phyloP scores from a whole-genome alignment of 192 early-diverging fungal genomes.

The Umbelopsis sp. region DNA sequence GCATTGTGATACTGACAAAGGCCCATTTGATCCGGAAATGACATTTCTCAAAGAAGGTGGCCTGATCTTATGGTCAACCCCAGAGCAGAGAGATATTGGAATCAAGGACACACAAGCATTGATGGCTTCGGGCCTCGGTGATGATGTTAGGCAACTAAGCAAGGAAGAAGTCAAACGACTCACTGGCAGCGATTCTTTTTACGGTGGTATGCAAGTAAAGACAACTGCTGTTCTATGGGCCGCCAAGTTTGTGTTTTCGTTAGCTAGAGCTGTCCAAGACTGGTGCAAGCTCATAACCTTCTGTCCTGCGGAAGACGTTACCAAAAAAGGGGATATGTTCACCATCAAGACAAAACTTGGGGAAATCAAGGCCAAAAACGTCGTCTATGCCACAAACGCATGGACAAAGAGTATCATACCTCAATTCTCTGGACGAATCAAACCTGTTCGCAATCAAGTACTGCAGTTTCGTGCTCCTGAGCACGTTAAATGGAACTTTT shows the following conservation, averaged over 20 bases:
- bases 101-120: background rate
- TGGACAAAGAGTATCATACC: conserved; percentile 23
- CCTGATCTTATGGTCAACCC: conserved; percentile 10
- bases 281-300: conserved; percentile 4
- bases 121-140: background rate
- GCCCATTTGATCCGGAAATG: conserved; percentile 27
- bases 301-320: background rate
- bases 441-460: conserved; percentile 33
- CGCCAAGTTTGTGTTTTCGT: conserved; percentile 24
- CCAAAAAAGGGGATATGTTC: background rate
- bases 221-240: conserved; percentile 26
- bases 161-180: conserved; percentile 16
- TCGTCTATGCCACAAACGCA: conserved; percentile 30
- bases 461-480: conserved; percentile 11
- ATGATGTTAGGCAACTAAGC: conserved; percentile 2
- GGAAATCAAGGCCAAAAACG: conserved; percentile 15
- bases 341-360: conserved; percentile 21
- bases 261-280: conserved; percentile 22
- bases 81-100: conserved; percentile 14
- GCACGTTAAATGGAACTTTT: conserved; percentile 35
- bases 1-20: conserved; percentile 27
- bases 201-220: conserved; percentile 27
- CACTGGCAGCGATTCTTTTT: conserved; percentile 20
- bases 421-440: background rate
- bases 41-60: conserved; percentile 21